phyloP scores from a whole-genome alignment of 2,329 filamentous ascomycete genomes.

The Trichoderma guizhouense region DNA sequence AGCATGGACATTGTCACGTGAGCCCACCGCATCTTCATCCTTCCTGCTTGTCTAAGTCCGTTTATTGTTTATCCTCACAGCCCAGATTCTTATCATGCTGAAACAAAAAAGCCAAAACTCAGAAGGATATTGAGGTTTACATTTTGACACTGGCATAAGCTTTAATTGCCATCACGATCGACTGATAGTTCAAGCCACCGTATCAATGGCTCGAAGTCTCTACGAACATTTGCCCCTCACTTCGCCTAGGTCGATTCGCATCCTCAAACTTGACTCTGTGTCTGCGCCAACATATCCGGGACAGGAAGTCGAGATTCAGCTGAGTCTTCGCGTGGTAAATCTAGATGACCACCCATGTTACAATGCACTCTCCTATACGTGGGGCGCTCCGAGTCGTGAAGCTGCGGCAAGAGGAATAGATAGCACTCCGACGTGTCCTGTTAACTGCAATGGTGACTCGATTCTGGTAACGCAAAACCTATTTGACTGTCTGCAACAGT shows the following conservation, averaged over 20 bases:
- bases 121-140: too few species aligned
- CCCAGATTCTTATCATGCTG: neutral
- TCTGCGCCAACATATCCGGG: too few species aligned
- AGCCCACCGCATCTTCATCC: neutral
- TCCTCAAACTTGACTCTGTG: neutral
- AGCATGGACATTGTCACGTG: neutral
- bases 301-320: neutral
- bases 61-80: neutral
- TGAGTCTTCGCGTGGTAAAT: neutral
- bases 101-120: neutral
- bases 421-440: neutral
- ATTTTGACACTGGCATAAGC: too few species aligned
- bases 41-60: neutral
- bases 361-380: neutral
- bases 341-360: neutral
- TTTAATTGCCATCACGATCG: too few species aligned
- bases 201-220: neutral
- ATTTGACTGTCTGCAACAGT: neutral
- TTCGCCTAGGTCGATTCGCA: neutral
- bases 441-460: neutral
- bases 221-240: neutral
- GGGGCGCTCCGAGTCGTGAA: neutral
- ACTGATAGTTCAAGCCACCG: neutral
- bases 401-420: neutral
- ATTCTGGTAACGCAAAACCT: neutral